Evolutionary conservation across 257 asterid species (phyloP).

Genomic region (Pogostemon cablin): DNA sequence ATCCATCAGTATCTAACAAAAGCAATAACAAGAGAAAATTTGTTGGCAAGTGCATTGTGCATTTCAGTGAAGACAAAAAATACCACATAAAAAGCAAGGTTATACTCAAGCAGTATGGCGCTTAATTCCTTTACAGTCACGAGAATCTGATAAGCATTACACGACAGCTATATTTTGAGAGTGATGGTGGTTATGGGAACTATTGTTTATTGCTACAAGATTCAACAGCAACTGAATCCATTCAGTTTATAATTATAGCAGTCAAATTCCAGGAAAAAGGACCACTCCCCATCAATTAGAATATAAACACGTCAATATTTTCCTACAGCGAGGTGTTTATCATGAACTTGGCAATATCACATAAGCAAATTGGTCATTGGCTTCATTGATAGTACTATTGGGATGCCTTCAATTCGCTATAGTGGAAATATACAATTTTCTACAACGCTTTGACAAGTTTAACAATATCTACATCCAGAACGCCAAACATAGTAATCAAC

Average conservation of each 20-base stretch:
- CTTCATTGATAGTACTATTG: not conserved
- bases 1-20: slow-evolving; percentile 79
- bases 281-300: not conserved
- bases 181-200: not conserved
- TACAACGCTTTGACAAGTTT: not conserved
- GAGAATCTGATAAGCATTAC: slow-evolving; percentile 17
- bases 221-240: not conserved
- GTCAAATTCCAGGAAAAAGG: not conserved
- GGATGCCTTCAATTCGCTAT: not conserved
- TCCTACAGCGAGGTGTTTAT: not conserved
- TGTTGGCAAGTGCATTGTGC: slow-evolving; percentile 2
- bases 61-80: slow-evolving; percentile 17
- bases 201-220: not conserved
- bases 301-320: not conserved
- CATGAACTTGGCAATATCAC: not conserved
- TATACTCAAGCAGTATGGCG: not conserved
- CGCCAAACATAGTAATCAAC: not conserved
- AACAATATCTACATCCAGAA: not conserved
- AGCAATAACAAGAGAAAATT: slow-evolving; percentile 2
- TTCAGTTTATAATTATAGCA: slow-evolving; percentile 1
- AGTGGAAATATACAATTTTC: not conserved
- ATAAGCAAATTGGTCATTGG: not conserved
- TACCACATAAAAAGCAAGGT: not conserved
- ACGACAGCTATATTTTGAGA: not conserved
- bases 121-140: not conserved